Percentiles rank a stretch among this genome's conserved stretches.
Evolutionary conservation across 1,284 basidiomycete genomes (phyloP).

Genomic region (Microbotryomycetes sp.): DNA sequence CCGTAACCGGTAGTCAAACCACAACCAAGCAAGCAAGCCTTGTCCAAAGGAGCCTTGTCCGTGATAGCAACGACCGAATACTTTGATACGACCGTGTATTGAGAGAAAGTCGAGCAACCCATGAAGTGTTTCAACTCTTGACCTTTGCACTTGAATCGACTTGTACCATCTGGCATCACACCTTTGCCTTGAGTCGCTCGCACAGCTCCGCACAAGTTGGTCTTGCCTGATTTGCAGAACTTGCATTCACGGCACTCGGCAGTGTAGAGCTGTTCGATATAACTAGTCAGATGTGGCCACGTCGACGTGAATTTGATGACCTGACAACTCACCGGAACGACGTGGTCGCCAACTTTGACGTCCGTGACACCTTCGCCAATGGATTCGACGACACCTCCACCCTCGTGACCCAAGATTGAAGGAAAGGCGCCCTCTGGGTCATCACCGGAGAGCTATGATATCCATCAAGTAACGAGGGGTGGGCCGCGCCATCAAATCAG

Average conservation of each 20-base stretch:
- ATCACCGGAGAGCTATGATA: conserved; percentile 67
- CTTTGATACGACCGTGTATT: conserved; percentile 97
- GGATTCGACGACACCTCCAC: conserved; percentile 63
- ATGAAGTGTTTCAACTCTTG: conserved; percentile 83
- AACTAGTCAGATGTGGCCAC: neutral
- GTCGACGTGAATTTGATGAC: no score
- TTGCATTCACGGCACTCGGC: conserved; percentile 90
- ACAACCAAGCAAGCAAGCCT: conserved; percentile 67
- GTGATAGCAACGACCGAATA: conserved; percentile 88
- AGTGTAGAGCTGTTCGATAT: conserved; percentile 35
- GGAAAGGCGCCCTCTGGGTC: conserved; percentile 97
- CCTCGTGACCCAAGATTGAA: conserved; percentile 59
- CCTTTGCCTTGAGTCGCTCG: conserved; percentile 70
- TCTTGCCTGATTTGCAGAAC: conserved; percentile 98
- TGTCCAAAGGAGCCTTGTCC: conserved; percentile 78
- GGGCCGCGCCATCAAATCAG: no score
- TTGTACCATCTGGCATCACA: conserved; percentile 89
- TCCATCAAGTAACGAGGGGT: no score
- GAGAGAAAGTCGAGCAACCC: conserved; percentile 97
- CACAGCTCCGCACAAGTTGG: conserved; percentile 81
- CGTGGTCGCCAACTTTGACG: conserved; percentile 82
- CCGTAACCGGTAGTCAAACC: conserved; percentile 88
- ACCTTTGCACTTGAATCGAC: conserved; percentile 82
- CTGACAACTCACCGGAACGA: conserved; percentile 56
- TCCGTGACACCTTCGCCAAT: conserved; percentile 86